phyloP scores from a whole-genome alignment of 1,284 basidiomycete species.

The Irpex lacteus region DNA sequence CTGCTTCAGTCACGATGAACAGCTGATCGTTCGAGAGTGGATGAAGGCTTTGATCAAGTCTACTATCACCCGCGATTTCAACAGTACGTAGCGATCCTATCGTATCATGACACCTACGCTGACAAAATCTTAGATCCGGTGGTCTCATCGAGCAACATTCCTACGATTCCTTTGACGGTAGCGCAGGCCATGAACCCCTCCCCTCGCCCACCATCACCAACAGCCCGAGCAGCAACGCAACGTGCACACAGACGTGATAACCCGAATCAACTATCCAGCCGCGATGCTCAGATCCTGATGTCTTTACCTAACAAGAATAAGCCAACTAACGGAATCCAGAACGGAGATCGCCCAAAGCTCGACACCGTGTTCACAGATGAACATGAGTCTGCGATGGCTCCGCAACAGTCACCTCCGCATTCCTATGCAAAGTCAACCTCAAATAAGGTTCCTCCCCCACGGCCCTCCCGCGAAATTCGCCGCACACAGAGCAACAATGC shows the following conservation, averaged over 20 bases:
- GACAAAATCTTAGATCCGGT: conserved; percentile 67
- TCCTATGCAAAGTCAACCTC: conserved; percentile 12
- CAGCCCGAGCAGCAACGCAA: conserved; percentile 85
- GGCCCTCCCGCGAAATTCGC: conserved; percentile 62
- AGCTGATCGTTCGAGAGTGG: conserved; percentile 86
- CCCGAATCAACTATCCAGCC: conserved; percentile 84
- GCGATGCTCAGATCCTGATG: conserved; percentile 84
- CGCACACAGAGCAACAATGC: conserved; percentile 27
- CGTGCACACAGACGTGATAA: conserved; percentile 86
- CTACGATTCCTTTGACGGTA: conserved; percentile 92
- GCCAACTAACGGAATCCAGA: conserved; percentile 33
- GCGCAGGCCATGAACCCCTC: conserved; percentile 96
- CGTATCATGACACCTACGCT: conserved; percentile 5
- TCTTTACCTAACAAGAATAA: conserved; percentile 45
- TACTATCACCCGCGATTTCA: conserved; percentile 91
- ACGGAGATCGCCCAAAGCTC: conserved; percentile 41
- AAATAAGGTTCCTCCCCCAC: conserved; percentile 42
- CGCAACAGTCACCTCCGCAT: conserved; percentile 16
- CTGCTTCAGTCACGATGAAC: conserved; percentile 90
- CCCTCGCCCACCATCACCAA: conserved; percentile 92
- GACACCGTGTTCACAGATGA: conserved; percentile 57
- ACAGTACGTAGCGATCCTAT: conserved; percentile 50
- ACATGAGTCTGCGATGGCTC: conserved; percentile 24
- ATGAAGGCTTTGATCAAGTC: conserved; percentile 99
- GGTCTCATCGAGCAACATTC: conserved; percentile 95